These are phyloP conservation scores for Musa beccarii DNA, from an alignment of 176 grass and related monocot species.

Conservation along the genomic window DNA sequence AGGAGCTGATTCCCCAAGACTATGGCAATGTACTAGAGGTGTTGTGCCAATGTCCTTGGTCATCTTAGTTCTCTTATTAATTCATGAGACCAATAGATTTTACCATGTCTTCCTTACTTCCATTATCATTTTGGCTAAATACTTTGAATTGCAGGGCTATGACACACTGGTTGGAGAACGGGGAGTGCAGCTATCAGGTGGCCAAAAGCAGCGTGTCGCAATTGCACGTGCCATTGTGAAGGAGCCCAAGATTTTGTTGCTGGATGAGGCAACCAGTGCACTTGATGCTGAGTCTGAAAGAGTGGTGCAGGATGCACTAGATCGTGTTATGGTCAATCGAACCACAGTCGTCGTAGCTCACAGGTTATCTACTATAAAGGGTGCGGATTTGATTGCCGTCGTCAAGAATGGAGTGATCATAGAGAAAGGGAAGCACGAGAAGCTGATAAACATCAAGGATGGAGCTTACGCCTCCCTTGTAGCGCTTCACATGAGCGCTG, in stretches of 20 bases:
- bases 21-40: no score
- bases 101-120: not conserved
- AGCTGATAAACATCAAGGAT: constrained; percentile 80
- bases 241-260: constrained; percentile 64
- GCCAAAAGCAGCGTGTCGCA: constrained; percentile 87
- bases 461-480: constrained; percentile 94
- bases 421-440: constrained; percentile 88
- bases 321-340: constrained; percentile 73
- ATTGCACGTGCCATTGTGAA: constrained; percentile 86
- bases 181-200: constrained; percentile 74
- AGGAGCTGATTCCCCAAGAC: no score
- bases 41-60: no score
- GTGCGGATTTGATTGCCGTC: constrained; percentile 61
- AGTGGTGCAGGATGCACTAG: constrained; percentile 79
- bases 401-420: constrained; percentile 77
- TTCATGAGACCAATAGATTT: no score
- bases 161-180: constrained; percentile 87
- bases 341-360: constrained; percentile 83
- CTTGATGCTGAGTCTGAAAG: constrained; percentile 93
- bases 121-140: not conserved
- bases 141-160: constrained; percentile 51
- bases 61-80: no score
- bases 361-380: constrained; percentile 69
- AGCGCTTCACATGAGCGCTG: constrained; percentile 58
- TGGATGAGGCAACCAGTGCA: constrained; percentile 98